Percentiles rank a stretch among this genome's conserved stretches.
These are phyloP conservation scores for Paramecium sexaurelia DNA, from an alignment of 73 alveolate species.

Conservation along the genomic window DNA sequence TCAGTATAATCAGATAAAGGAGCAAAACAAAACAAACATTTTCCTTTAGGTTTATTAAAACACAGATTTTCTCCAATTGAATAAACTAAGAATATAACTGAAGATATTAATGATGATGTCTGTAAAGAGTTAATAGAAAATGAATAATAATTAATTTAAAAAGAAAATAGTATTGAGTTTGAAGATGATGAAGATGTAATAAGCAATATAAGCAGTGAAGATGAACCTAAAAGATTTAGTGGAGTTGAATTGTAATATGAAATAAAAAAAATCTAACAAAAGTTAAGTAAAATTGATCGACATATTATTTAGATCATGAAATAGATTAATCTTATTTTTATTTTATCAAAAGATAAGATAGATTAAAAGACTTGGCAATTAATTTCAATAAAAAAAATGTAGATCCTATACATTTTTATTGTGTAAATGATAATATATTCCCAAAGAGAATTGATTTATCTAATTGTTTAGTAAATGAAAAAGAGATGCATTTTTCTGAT, in stretches of 20 bases:
- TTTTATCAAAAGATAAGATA: background rate
- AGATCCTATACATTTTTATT: background rate
- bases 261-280: background rate
- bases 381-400: background rate
- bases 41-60: background rate
- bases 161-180: background rate
- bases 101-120: background rate
- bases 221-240: background rate
- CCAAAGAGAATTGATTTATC: slow-evolving; percentile 6
- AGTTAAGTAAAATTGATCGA: background rate
- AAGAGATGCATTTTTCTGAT: background rate
- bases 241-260: background rate
- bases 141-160: background rate
- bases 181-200: background rate
- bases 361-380: background rate
- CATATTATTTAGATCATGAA: background rate
- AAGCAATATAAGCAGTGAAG: background rate
- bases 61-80: background rate
- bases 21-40: background rate
- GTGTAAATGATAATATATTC: background rate
- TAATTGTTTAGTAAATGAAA: background rate
- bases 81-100: background rate
- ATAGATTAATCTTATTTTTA: background rate
- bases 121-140: background rate
- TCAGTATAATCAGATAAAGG: background rate